phyloP scores from a whole-genome alignment of 129 eudicot genomes.

The Saussurea involucrata region DNA sequence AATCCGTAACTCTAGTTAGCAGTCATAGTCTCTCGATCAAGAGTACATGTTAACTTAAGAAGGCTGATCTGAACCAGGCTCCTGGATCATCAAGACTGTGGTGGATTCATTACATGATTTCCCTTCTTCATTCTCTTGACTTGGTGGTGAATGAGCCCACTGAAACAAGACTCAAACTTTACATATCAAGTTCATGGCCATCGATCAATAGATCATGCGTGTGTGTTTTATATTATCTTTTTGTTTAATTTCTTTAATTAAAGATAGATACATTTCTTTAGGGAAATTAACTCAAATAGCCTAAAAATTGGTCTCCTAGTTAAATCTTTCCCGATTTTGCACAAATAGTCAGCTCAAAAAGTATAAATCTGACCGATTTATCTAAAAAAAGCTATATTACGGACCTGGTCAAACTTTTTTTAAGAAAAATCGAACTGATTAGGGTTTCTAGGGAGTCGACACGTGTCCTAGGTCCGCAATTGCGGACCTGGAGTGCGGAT shows the following conservation, averaged over 20 bases:
- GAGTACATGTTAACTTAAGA: constrained; percentile 1
- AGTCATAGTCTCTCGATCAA: no score
- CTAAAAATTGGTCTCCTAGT: no score
- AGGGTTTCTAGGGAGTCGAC: no score
- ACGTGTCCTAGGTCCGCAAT: no score
- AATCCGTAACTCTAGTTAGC: neutral
- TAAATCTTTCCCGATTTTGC: no score
- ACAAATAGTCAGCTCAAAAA: no score
- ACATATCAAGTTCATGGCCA: constrained; percentile 1
- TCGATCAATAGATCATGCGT: neutral
- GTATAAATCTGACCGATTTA: no score
- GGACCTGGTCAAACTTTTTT: no score
- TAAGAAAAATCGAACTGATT: no score
- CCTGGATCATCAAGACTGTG: constrained; percentile 32
- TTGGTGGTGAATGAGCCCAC: constrained; percentile 89
- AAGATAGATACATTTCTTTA: neutral
- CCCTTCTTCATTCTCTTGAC: constrained; percentile 34
- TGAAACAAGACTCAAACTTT: constrained; percentile 33
- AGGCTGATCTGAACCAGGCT: constrained; percentile 9
- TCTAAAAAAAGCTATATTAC: no score
- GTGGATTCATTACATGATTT: constrained; percentile 18
- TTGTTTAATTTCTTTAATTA: neutral
- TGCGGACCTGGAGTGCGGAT: no score
- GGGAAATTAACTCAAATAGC: no score
- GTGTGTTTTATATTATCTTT: neutral